Evolutionary conservation across 768 basidiomycete species (phyloP).

Genomic region (Chlorophyllum brunneum): DNA sequence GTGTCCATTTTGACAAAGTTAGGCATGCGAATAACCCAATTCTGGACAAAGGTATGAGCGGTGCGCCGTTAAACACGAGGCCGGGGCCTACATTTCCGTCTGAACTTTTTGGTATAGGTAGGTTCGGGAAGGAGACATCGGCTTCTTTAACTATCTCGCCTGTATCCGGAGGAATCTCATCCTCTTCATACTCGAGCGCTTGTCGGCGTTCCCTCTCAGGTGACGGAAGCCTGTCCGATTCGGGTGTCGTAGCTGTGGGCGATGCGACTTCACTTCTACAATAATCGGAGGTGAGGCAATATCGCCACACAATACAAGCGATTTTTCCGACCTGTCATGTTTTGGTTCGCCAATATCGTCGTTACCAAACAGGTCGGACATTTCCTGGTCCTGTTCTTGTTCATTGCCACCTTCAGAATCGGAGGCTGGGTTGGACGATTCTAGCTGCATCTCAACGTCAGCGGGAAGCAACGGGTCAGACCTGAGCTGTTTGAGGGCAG

Average conservation of each 20-base stretch:
- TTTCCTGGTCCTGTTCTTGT: conserved; percentile 46
- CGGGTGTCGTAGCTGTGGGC: conserved; percentile 47
- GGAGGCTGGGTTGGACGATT: conserved; percentile 19
- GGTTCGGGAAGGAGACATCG: conserved; percentile 79
- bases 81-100: conserved; percentile 67
- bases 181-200: conserved; percentile 79
- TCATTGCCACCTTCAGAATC: conserved; percentile 25
- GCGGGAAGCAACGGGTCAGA: conserved; percentile 17
- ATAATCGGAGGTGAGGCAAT: conserved; percentile 12
- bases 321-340: conserved; percentile 43
- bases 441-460: conserved; percentile 41
- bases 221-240: conserved; percentile 65
- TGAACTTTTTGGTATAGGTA: conserved; percentile 75
- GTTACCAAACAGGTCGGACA: conserved; percentile 80
- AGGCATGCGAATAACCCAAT: conserved; percentile 93
- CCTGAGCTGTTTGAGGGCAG: conserved; percentile 14
- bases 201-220: conserved; percentile 59
- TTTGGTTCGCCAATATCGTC: conserved; percentile 52
- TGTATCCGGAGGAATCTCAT: conserved; percentile 55
- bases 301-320: conserved; percentile 11
- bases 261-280: conserved; percentile 30
- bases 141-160: conserved; percentile 53
- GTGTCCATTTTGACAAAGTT: conserved; percentile 89
- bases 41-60: conserved; percentile 35
- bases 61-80: background rate